Evolutionary conservation across 1,284 basidiomycete species (phyloP).

Genomic region (Ceratobasidium sp.): DNA sequence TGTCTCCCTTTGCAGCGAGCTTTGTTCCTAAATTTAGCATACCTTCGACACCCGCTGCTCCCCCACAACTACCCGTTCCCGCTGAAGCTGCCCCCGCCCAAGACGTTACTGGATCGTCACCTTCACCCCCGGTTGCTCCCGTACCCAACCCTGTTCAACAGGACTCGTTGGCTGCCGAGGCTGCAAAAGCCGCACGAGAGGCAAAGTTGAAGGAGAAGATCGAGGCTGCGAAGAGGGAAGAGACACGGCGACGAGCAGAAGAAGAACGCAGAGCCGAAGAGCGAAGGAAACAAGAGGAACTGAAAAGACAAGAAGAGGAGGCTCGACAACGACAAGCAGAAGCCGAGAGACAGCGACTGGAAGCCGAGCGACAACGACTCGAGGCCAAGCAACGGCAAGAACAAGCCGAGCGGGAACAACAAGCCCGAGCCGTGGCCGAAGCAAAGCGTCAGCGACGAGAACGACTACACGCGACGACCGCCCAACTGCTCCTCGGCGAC

Average conservation of each 20-base stretch:
- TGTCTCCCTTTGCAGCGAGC: slow-evolving; percentile 26
- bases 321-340: slow-evolving; percentile 11
- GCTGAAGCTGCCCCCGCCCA: not conserved
- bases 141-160: not conserved
- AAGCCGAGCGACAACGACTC: slow-evolving; percentile 14
- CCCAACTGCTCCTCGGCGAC: slow-evolving; percentile 18
- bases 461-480: slow-evolving; percentile 13
- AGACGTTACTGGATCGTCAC: not conserved
- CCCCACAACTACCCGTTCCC: not conserved
- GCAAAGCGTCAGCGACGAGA: not conserved
- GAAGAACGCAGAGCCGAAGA: slow-evolving; percentile 25
- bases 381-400: slow-evolving; percentile 5
- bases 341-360: slow-evolving; percentile 7
- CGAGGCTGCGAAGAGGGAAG: slow-evolving; percentile 23
- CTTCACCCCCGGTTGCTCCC: not conserved
- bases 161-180: not conserved
- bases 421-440: not conserved
- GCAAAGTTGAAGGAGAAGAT: slow-evolving; percentile 28
- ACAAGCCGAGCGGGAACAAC: slow-evolving; percentile 15
- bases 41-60: not conserved
- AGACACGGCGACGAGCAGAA: slow-evolving; percentile 12
- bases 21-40: slow-evolving; percentile 32
- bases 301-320: slow-evolving; percentile 9
- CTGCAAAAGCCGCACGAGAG: slow-evolving; percentile 32
- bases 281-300: not conserved